Base-by-base conservation (phyloP, 2,329 filamentous ascomycete species). In the Penicillium brevicompactum region DNA sequence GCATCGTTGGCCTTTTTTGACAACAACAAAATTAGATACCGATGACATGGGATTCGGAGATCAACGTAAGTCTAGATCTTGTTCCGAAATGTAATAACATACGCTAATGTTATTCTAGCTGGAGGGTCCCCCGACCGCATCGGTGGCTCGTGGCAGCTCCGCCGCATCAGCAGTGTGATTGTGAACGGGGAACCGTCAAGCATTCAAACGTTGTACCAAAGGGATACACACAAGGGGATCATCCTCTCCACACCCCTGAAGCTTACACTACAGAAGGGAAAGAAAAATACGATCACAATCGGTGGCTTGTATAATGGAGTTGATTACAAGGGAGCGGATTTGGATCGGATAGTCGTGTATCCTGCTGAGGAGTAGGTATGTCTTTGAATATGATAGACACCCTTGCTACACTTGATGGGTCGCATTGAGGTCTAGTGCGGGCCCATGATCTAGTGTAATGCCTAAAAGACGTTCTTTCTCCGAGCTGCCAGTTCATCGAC, bases 331-430 rank as follows among this genome's bases (percentile, higher is more conserved):
- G 83, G 83, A 0, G 84, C 82, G 1, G 84, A 87, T 62, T 63
- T 87, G 21, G 84, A 87, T 59, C 75, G 77, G 13, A 81, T 87
- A 60, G 77, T 86, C 1, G 84, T 87, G 0, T 86, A 86, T 66
- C 84, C 83, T 1, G 73, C 82, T 0, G 83, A 86, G 68, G 57
- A 60, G 22, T 65, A 53, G 8, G 38, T 4, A 27, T 2, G 8
- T 27, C 5, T 6, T 27, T 8, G 5, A 4, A 3, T 27, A 27
- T 27, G 5, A 27, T 27, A 27, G 24, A 27, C 24, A 27, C 24
- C 24, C 24, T 27, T 27, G 24, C 3, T 27, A 27, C 24, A 27
- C 8, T 8, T 27, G 5, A 8, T 1, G 1, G 6, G 24, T 6
- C 8, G 3, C 24, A 8, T 27, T 27, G 8, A 6, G 24, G 4